Conservation (phyloP, 768 basidiomycete genomes). For the Mrakia frigida region DNA sequence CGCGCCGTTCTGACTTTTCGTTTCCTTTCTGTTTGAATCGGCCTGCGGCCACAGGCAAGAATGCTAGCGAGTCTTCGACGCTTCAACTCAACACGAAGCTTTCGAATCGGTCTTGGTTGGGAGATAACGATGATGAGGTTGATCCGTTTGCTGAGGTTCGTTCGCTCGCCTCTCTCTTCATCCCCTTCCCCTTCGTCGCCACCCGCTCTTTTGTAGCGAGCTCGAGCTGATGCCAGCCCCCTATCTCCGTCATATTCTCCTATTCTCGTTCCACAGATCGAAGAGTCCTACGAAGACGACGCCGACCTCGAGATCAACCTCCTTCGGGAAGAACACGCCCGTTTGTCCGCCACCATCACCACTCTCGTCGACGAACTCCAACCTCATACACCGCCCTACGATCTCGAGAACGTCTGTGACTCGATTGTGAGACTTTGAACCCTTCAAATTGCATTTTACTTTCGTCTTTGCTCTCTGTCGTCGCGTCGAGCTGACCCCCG, state of each 20-base stretch:
- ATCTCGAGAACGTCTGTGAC: conserved; percentile 76
- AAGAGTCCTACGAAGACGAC: conserved; percentile 77
- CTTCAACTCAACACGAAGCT: conserved; percentile 78
- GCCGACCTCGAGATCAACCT: conserved; percentile 88
- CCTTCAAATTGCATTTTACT: conserved; percentile 12
- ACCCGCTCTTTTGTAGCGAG: conserved; percentile 16
- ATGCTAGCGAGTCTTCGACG: conserved; percentile 45
- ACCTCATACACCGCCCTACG: conserved; percentile 66
- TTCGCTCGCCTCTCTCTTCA: conserved; percentile 39
- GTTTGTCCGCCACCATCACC: conserved; percentile 72
- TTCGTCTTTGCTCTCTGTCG: not conserved
- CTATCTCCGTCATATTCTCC: no score
- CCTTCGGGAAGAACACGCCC: conserved; percentile 86
- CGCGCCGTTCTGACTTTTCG: no score
- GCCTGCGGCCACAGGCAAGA: not conserved
- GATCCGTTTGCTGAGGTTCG: conserved; percentile 94
- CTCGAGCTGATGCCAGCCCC: no score
- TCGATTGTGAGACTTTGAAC: conserved; percentile 59
- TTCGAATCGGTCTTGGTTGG: conserved; percentile 85
- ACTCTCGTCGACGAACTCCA: conserved; percentile 81
- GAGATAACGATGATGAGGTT: conserved; percentile 82
- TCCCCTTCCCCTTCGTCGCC: no score
- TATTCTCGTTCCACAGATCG: conserved; percentile 54
- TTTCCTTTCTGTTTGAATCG: no score
- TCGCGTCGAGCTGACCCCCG: not conserved